Conservation (phyloP, 371 early-diverging fungal species). For the Sanchytrium tribonematis region DNA sequence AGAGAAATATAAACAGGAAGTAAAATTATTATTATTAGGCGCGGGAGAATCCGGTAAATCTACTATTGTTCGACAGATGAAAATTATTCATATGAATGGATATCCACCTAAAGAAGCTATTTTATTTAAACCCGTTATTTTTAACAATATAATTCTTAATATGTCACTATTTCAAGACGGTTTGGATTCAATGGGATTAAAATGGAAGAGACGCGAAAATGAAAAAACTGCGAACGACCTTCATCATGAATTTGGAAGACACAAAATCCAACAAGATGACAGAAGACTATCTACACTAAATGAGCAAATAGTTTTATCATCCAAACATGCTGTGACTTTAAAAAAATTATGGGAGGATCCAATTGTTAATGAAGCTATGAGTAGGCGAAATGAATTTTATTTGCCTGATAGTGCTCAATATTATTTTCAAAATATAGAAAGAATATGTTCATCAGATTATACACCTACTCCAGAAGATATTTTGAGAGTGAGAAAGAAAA, state of each 20-base stretch:
- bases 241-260: background rate
- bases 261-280: background rate
- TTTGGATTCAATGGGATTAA: background rate
- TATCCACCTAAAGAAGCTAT: slow-evolving; percentile 1
- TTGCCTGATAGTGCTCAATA: slow-evolving; percentile 1
- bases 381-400: slow-evolving; percentile 1
- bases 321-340: background rate
- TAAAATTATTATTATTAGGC: background rate
- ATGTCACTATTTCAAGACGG: background rate
- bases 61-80: slow-evolving; percentile 8
- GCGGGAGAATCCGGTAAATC: slow-evolving; percentile 8
- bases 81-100: slow-evolving; percentile 4
- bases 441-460: slow-evolving; percentile 44
- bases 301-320: background rate
- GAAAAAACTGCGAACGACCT: background rate
- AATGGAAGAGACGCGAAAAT: background rate
- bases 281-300: background rate
- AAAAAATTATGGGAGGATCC: slow-evolving; percentile 1
- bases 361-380: background rate
- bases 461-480: slow-evolving; percentile 3
- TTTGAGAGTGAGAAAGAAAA: slow-evolving; percentile 2
- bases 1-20: background rate
- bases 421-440: slow-evolving; percentile 57
- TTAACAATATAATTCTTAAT: background rate
- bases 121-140: background rate